Base-by-base conservation (phyloP, 495 filamentous ascomycete genomes). In the Lasiosphaeriaceae sp. region DNA sequence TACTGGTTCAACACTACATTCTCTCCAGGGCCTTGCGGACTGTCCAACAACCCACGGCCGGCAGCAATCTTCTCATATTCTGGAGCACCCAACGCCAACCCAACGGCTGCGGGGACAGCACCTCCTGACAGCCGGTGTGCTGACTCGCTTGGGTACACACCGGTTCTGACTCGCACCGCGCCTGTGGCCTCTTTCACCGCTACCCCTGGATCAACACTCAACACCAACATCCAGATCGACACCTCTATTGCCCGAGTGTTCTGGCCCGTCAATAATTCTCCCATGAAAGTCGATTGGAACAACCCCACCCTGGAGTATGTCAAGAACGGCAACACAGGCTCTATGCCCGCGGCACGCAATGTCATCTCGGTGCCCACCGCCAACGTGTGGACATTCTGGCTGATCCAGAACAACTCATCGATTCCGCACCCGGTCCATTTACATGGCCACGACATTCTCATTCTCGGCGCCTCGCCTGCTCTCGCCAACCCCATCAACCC, bases 1-100 rank as follows among this genome's bases (percentile, higher is more conserved):
- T 89, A 85, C 68, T 90, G 86, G 86, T 64, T 74, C 41, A 62
- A 70, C 49, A 64, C 63, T 6, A 64, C 66, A 6, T 63, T 61
- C 34, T 60, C 65, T 0, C n/a, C 52, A 22, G 60, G 51, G 2
- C 65, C 65, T 21, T 68, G 66, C 37, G 66, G 66, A n/a, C 44
- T 54, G 21, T 64, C 56, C 23, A 56, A 62, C 53, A 64, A 64
- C 35, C 61, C 64, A 0, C 47, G 41, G 1, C 66, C 66, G 12
- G 66, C 66, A 19, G 57, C 59, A 43, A 68, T 68, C 55, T 64
- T 68, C 58, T 58, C 57, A 11, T 68, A 68, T 54, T 39, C 34
- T 1, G 66, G 64, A 19, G 66, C 66, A 2, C 44, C 63, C 14
- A 51, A 55, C 35, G 17, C 55, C 35, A 53, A 56, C 21, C 66